phyloP scores from a whole-genome alignment of 139 green algal genomes.

The Volvox africanus region DNA sequence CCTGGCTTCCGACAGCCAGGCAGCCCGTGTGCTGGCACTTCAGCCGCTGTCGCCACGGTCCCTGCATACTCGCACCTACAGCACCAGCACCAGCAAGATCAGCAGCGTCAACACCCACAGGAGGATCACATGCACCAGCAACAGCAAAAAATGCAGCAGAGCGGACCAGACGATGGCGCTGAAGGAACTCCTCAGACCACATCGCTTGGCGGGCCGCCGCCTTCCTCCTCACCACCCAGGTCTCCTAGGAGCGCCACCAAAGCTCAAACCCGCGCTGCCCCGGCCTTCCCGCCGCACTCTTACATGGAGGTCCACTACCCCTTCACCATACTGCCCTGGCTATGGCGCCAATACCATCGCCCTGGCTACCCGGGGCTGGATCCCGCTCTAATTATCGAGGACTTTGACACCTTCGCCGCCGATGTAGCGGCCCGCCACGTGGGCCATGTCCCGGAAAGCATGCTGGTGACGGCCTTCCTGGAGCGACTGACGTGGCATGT shows the following conservation, averaged over 20 bases:
- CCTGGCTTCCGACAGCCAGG: no score
- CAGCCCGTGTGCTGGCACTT: no score
- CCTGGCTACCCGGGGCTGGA: slow-evolving; percentile 25
- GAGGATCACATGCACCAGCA: not conserved
- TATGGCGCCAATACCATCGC: slow-evolving; percentile 36
- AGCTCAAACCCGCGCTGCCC: no score
- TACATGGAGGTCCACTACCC: slow-evolving; percentile 42
- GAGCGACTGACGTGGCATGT: slow-evolving; percentile 44
- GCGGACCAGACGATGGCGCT: not conserved
- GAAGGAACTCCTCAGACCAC: not conserved
- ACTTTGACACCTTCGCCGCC: slow-evolving; percentile 55
- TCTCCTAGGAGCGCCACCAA: not conserved
- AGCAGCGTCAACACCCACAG: not conserved
- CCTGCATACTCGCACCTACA: no score
- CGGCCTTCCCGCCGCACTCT: not conserved
- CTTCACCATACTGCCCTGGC: slow-evolving; percentile 17
- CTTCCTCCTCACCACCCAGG: not conserved
- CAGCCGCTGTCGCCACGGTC: no score
- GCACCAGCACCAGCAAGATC: no score
- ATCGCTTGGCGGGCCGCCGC: not conserved
- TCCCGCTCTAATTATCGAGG: slow-evolving; percentile 36
- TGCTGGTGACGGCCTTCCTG: slow-evolving; percentile 49
- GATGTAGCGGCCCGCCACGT: slow-evolving; percentile 48
- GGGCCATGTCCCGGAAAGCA: slow-evolving; percentile 30
- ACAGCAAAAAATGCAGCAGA: not conserved